Evolutionary conservation across 257 asterid genomes (phyloP).

Genomic region (Ilex asprella): DNA sequence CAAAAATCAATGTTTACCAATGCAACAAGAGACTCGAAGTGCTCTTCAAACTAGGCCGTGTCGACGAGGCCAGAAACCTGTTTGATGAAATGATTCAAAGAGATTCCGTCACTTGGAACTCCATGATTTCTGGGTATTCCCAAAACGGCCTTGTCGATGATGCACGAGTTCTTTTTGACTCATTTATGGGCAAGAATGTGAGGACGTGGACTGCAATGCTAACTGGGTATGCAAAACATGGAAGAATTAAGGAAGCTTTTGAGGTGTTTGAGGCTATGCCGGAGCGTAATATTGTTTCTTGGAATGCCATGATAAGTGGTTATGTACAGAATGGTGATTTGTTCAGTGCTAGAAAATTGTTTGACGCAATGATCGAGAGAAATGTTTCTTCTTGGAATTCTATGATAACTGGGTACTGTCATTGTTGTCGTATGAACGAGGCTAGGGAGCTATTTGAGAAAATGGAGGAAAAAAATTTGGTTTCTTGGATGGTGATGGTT

Average conservation of each 20-base stretch:
- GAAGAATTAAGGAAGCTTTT: constrained; percentile 10
- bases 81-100: constrained; percentile 19
- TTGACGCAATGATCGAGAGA: constrained; percentile 15
- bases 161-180: constrained; percentile 16
- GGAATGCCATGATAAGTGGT: constrained; percentile 19
- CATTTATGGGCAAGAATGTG: constrained; percentile 12
- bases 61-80: constrained; percentile 13
- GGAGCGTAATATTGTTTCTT: constrained; percentile 15
- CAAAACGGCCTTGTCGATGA: constrained; percentile 8
- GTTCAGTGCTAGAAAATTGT: constrained; percentile 7
- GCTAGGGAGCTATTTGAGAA: constrained; percentile 14
- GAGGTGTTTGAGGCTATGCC: constrained; percentile 16
- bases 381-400: constrained; percentile 18
- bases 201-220: constrained; percentile 18
- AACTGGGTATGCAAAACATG: constrained; percentile 18
- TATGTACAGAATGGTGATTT: constrained; percentile 11
- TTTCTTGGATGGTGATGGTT: constrained; percentile 16
- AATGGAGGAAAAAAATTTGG: constrained; percentile 15
- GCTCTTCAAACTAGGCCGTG: not conserved
- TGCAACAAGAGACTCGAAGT: constrained; percentile 11
- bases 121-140: constrained; percentile 16
- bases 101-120: constrained; percentile 21
- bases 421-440: constrained; percentile 3
- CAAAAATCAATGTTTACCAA: not conserved
- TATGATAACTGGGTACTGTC: constrained; percentile 6